Evolutionary conservation across 257 asterid genomes (phyloP), one percentile per base, ranked within the genome.

Genomic region (Galeopsis tetrahit): DNA sequence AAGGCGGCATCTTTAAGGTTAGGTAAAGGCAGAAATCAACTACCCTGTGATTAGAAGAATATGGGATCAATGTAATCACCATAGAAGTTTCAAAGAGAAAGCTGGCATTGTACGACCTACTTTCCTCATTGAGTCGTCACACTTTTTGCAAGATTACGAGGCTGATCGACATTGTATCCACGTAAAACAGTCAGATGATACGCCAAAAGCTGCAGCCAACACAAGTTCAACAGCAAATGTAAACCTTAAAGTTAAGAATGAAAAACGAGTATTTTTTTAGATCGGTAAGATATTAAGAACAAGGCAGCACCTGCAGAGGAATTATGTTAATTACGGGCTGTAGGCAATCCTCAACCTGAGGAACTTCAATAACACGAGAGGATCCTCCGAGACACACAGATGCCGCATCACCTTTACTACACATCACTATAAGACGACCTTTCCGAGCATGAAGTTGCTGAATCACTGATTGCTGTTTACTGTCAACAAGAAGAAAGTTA

Each of bases 401-500:
- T 77, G 86, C 82, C 38, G 87, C 86, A 72, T 91, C 97, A 65
- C 97, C 99, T 85, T 88, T 61, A 6, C 87, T 79, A 56, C 99
- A 94, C 97, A 94, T 91, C 75, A 94, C 97, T 71, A 94, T 87
- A 3, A 94, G 88, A 56, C 99, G 81, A 62, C 99, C 99, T 85
- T 94, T 94, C 65, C 99, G 89, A 17, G 99, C 99, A 84, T 94
- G 96, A 72, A 94, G 97, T 73, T 94, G 99, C 81, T 94, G 99
- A 85, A 91, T 94, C 32, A 94, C 99, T 0, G 99, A 94, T 63
- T 89, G 97, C 44, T 94, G 99, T 78, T 94, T 94, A 85, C 99
- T 94, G 96, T 74, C 10, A 69, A 72, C 64, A 34, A 78, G 15
- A 53, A 52, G 14, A 65, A 32, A 40, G 17, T 66, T 81, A 36